These are phyloP conservation scores for Panicum miliaceum DNA, from an alignment of 176 grass and related monocot genomes.

Conservation along the genomic window DNA sequence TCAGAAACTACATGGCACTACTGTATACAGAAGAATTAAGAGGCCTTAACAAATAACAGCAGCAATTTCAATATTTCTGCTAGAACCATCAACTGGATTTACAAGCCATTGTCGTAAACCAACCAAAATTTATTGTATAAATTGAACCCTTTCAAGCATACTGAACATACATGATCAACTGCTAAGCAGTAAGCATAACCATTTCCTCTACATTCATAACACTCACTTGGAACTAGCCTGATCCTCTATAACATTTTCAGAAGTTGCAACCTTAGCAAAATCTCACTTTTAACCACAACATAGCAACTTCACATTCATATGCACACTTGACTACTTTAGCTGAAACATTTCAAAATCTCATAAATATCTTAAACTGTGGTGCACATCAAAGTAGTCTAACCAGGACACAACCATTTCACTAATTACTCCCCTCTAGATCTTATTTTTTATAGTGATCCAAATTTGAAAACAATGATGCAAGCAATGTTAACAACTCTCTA, in stretches of 20 bases:
- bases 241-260: neutral
- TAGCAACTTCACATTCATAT: neutral
- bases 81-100: neutral
- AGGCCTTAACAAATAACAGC: neutral
- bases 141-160: neutral
- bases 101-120: neutral
- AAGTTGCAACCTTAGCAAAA: neutral
- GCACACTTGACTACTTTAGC: neutral
- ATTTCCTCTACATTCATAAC: neutral
- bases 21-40: neutral
- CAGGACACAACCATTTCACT: neutral
- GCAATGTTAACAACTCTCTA: neutral
- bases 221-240: neutral
- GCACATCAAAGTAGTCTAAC: neutral
- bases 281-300: constrained; percentile 1
- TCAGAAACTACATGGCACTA: neutral
- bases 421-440: neutral
- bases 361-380: neutral
- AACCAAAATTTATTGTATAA: neutral
- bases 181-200: constrained; percentile 15
- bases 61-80: neutral
- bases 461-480: neutral
- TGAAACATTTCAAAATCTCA: neutral
- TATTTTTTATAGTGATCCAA: neutral
- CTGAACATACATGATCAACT: neutral